Evolutionary conservation across 1,284 basidiomycete genomes (phyloP).

Genomic region (Cutaneotrichosporon dermatis): DNA sequence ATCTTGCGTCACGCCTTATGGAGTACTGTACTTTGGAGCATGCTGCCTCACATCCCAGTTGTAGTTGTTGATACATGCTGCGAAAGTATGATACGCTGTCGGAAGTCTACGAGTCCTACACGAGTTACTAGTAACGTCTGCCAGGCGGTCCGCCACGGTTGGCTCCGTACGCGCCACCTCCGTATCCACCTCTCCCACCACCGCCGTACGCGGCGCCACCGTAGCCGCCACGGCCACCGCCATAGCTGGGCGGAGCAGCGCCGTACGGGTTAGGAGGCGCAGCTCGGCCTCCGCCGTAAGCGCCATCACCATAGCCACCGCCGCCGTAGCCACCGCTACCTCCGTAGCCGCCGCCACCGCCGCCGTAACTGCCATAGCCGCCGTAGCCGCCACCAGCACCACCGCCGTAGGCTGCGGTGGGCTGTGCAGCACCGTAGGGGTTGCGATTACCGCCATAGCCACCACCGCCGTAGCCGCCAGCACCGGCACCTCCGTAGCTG

Average conservation of each 20-base stretch:
- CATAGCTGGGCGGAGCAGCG: no score
- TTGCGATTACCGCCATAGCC: slow-evolving; percentile 10
- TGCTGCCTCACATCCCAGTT: no score
- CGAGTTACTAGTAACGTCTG: background rate
- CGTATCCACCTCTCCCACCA: background rate
- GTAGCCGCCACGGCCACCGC: no score
- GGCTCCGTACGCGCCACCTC: background rate
- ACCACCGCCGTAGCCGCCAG: slow-evolving; percentile 5
- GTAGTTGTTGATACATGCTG: background rate
- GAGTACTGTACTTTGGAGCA: no score
- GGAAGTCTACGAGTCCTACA: background rate
- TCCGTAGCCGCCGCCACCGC: slow-evolving; percentile 17
- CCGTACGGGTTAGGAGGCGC: no score
- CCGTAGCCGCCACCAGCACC: slow-evolving; percentile 2
- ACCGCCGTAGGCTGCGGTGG: slow-evolving; percentile 8
- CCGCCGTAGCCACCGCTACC: slow-evolving; percentile 2
- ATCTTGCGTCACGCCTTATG: no score
- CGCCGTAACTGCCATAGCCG: background rate
- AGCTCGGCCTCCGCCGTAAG: no score
- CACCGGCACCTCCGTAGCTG: slow-evolving; percentile 16
- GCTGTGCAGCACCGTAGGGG: slow-evolving; percentile 11
- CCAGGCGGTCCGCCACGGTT: background rate
- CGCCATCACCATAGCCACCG: background rate
- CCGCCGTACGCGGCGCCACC: background rate
- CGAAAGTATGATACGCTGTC: background rate